Conservation (phyloP, 2,329 filamentous ascomycete species). For the Calonectria pseudoreteaudii region DNA sequence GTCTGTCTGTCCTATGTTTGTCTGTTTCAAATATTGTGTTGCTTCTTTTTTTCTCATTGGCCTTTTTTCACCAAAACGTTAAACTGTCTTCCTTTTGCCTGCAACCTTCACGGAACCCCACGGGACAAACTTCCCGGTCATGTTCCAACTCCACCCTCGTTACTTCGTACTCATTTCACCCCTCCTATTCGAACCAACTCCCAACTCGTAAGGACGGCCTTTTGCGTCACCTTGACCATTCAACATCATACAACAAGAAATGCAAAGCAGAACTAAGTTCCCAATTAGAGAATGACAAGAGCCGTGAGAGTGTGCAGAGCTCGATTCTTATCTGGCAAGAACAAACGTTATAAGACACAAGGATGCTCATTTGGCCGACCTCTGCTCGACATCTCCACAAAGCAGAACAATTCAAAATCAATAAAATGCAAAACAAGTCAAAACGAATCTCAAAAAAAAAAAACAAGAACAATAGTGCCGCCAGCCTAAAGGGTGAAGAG, state of each 20-base stretch:
- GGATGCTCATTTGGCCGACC: not conserved
- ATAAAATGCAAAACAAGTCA: not conserved
- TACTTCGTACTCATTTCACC: not conserved
- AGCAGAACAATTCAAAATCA: not conserved
- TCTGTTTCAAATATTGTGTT: not conserved
- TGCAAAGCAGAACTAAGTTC: not conserved
- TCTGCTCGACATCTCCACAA: not conserved
- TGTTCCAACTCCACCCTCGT: not conserved
- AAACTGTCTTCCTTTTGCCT: not conserved
- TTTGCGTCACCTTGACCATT: not conserved
- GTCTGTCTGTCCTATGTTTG: not conserved
- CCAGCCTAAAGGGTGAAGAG: not conserved
- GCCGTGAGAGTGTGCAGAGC: not conserved
- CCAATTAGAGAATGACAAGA: not conserved
- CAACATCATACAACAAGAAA: not conserved
- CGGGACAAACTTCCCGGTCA: not conserved
- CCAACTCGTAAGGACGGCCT: not conserved
- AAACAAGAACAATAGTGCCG: not conserved
- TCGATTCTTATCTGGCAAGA: not conserved
- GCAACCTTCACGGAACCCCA: not conserved
- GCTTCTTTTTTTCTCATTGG: not conserved
- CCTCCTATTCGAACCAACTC: not conserved
- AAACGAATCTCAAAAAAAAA: not conserved
- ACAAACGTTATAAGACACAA: not conserved
- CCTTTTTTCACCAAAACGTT: not conserved